Evolutionary conservation across 2,329 filamentous ascomycete species (phyloP), one percentile per base, ranked within the genome.

Genomic region (Ophiostoma piceae): DNA sequence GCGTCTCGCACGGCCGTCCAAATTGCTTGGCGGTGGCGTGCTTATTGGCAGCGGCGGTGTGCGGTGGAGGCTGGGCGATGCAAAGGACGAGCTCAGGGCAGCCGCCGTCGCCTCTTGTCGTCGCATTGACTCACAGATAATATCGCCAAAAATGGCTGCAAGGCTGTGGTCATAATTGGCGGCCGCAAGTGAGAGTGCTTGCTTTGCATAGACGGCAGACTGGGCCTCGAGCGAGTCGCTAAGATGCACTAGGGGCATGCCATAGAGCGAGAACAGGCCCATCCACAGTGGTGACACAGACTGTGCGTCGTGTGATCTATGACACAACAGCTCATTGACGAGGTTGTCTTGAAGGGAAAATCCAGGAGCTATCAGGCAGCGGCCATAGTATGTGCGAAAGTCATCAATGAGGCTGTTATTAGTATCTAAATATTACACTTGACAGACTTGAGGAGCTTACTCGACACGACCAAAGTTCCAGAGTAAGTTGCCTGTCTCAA

Each of bases 371-470:
- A 57, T 67, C 60, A 64, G 4, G 29, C 60, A 3, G 60, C 26
- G 26, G 60, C 60, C 32, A n/a, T 64, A 64, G 60, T 64, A n/a
- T 6, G 60, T 64, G 29, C 60, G 60, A 14, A 64, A 64, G 14
- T 32, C 60, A 16, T 64, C 60, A 32, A 37, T 35, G 35, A 64
- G 32, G 8, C 32, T 64, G 19, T 37, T 29, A 47, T 47, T n/a
- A 47, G 43, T 47, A 47, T 47, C 5, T 7, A 7, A n/a, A n/a
- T 16, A 47, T n/a, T 47, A 11, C 41, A 14, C n/a, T 6, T 1
- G 22, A 29, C 2, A 14, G 3, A 12, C 4, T 12, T 26, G 1
- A n/a, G 51, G 9, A 26, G 11, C 51, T 1, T 57, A 57, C 51
- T 57, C 51, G 8, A 26, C 51, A 57, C 51, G 8, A 14, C 51